phyloP scores from a whole-genome alignment of 2,329 filamentous ascomycete genomes.

The Epichloe hybrida region DNA sequence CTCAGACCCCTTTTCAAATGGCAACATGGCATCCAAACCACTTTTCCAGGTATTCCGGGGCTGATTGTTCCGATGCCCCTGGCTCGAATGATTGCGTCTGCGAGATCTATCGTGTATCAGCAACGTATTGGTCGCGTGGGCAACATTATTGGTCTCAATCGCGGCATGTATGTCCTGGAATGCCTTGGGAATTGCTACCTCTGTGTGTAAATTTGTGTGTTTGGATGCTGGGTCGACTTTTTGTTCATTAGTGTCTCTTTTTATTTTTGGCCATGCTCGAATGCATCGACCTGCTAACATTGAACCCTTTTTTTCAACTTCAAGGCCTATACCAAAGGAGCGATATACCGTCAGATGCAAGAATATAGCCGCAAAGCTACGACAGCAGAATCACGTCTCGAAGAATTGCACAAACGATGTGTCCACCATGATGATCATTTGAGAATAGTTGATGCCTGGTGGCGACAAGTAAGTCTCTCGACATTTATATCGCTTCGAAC shows the following conservation, averaged over 20 bases:
- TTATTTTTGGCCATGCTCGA: not conserved
- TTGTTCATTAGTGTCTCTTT: not conserved
- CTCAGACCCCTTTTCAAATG: constrained; percentile 8
- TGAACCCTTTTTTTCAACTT: constrained; percentile 1
- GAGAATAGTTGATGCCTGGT: constrained; percentile 83
- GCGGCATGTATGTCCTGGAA: not conserved
- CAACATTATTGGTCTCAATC: not conserved
- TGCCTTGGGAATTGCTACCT: not conserved
- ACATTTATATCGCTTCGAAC: not conserved
- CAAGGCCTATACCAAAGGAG: constrained; percentile 56
- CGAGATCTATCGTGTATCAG: not conserved
- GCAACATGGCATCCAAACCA: constrained; percentile 3
- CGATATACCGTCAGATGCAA: constrained; percentile 93
- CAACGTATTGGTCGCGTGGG: constrained; percentile 1
- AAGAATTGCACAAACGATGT: constrained; percentile 64
- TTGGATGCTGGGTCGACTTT: not conserved
- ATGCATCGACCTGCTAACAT: not conserved
- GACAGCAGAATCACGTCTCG: constrained; percentile 66
- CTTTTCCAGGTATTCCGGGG: constrained; percentile 2
- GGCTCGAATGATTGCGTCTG: not conserved
- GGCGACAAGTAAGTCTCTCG: constrained; percentile 59
- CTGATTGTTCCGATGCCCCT: not conserved
- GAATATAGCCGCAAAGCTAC: constrained; percentile 89
- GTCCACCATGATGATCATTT: constrained; percentile 86
- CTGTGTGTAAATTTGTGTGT: not conserved